Percentiles rank a stretch among this genome's conserved stretches.
Conservation (phyloP, 108 stramenopile genomes). For the Skeletonema costatum region DNA sequence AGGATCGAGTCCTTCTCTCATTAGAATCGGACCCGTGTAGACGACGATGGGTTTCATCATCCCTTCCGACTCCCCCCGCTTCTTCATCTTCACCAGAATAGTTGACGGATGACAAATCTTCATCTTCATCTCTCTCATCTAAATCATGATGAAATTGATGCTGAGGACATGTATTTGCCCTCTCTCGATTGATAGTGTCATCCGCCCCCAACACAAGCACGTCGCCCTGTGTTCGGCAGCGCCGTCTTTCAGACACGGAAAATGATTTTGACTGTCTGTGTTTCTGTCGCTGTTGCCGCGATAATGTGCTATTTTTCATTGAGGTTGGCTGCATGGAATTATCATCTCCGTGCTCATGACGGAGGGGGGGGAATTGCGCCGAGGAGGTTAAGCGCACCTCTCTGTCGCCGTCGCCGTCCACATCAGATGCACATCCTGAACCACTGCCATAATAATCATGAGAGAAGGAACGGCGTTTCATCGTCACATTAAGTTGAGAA, state of each 20-base stretch:
- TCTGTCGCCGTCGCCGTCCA: too few relatives aligned
- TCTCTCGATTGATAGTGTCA: slow-evolving; percentile 2
- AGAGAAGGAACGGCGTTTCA: not conserved
- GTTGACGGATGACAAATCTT: not conserved
- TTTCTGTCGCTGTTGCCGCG: not conserved
- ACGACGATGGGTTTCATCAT: not conserved
- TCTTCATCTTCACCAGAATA: not conserved
- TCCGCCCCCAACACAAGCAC: not conserved
- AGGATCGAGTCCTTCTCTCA: not conserved
- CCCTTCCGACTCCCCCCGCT: not conserved
- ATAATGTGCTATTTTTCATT: not conserved
- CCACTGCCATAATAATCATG: not conserved
- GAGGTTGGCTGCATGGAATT: not conserved
- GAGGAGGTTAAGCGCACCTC: not conserved
- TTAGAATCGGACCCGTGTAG: not conserved
- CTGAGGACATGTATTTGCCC: slow-evolving; percentile 24
- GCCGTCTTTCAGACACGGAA: not conserved
- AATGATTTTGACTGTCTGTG: not conserved
- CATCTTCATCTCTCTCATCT: not conserved
- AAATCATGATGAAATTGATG: not conserved
- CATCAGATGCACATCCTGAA: not conserved
- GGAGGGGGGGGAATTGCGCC: not conserved
- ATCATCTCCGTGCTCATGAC: not conserved
- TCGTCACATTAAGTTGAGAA: not conserved
- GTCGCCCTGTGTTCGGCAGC: not conserved